phyloP scores from a whole-genome alignment of 371 early-diverging fungal species.

The Homolaphlyctis polyrhiza region DNA sequence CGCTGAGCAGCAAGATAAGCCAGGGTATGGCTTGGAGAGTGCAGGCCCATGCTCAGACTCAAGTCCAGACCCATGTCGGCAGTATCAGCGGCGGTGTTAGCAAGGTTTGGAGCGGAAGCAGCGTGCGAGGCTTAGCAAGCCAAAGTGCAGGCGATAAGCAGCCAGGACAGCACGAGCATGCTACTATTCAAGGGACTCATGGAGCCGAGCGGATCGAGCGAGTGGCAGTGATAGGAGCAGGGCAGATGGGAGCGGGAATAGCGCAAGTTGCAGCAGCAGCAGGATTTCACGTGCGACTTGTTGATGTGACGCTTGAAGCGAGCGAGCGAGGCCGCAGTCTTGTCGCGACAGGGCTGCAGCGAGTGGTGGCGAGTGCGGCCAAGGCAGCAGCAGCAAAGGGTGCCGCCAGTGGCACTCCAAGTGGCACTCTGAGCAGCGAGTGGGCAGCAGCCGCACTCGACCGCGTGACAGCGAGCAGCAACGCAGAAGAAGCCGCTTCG shows the following conservation, averaged over 20 bases:
- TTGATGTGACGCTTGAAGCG: slow-evolving; percentile 68
- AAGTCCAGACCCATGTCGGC: too few relatives aligned
- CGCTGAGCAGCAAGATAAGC: too few relatives aligned
- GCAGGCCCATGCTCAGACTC: too few relatives aligned
- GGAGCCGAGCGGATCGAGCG: slow-evolving; percentile 16
- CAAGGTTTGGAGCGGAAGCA: too few relatives aligned
- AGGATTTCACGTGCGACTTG: slow-evolving; percentile 78
- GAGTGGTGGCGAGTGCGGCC: slow-evolving; percentile 83
- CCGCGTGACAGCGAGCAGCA: slow-evolving; percentile 48
- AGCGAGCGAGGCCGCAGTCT: slow-evolving; percentile 73
- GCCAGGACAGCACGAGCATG: too few relatives aligned
- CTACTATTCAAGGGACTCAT: too few relatives aligned
- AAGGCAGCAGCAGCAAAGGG: slow-evolving; percentile 47
- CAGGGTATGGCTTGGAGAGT: too few relatives aligned
- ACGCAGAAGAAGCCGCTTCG: slow-evolving; percentile 55
- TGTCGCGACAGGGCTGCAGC: slow-evolving; percentile 70
- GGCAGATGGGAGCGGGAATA: slow-evolving; percentile 92
- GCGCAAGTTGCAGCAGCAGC: slow-evolving; percentile 89
- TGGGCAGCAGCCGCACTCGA: slow-evolving; percentile 57
- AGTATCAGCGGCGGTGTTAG: too few relatives aligned
- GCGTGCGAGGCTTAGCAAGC: too few relatives aligned
- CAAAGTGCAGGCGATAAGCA: too few relatives aligned
- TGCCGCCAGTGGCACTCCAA: slow-evolving; percentile 44
- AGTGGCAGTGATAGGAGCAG: slow-evolving; percentile 38
- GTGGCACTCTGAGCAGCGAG: too few relatives aligned